Evolutionary conservation across 2,329 filamentous ascomycete species (phyloP).

Genomic region (Didymella exigua): DNA sequence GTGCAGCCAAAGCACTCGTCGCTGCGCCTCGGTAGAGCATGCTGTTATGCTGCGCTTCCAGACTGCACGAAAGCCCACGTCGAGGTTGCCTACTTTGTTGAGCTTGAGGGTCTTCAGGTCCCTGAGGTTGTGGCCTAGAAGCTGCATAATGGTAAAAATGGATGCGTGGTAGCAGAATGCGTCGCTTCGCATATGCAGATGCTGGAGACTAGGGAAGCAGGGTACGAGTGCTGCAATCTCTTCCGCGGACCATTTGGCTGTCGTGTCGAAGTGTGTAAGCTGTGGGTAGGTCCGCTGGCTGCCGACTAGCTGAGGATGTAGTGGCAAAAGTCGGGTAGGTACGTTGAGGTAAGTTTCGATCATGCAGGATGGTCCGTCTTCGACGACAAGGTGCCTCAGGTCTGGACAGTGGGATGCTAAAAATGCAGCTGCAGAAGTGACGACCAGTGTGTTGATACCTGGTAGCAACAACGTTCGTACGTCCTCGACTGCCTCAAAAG

Average conservation of each 20-base stretch:
- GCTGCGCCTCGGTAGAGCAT: conserved; percentile 15
- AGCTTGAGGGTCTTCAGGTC: conserved; percentile 15
- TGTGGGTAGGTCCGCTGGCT: background rate
- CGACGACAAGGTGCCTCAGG: conserved; percentile 12
- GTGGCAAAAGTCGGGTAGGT: conserved; percentile 6
- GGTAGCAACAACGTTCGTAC: conserved; percentile 10
- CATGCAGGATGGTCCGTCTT: conserved; percentile 18
- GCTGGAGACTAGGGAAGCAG: conserved; percentile 12
- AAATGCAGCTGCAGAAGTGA: conserved; percentile 19
- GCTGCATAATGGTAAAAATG: conserved; percentile 10
- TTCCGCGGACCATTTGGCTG: conserved; percentile 18
- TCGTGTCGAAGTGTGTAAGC: conserved; percentile 20
- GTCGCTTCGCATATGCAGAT: conserved; percentile 21
- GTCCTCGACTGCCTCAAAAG: conserved; percentile 6
- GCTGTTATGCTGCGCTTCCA: conserved; percentile 23
- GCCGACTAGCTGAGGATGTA: background rate
- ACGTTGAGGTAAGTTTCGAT: conserved; percentile 21
- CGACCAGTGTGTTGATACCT: conserved; percentile 8
- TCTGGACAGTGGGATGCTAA: conserved; percentile 20
- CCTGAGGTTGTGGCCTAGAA: conserved; percentile 10
- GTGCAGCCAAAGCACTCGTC: conserved; percentile 18
- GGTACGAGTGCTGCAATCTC: conserved; percentile 17
- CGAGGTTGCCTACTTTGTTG: conserved; percentile 19
- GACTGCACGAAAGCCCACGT: conserved; percentile 23
- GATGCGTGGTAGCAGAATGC: conserved; percentile 24